Base-by-base conservation (phyloP, 495 filamentous ascomycete species). In the Achaetomiella virescens region DNA sequence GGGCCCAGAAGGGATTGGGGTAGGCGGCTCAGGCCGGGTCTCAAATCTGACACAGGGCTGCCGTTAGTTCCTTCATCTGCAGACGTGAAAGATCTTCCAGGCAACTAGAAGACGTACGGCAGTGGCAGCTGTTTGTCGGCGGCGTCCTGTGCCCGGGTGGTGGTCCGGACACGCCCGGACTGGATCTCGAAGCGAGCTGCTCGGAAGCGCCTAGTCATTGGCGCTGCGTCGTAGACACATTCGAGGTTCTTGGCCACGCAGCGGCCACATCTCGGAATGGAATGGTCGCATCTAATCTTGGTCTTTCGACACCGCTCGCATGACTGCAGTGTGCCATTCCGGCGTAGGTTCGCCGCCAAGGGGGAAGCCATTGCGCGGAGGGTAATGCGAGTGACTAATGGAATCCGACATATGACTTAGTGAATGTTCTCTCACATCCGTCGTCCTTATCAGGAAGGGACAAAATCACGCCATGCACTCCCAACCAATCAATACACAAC, bases 231-330 rank as follows among this genome's bases (percentile, higher is more conserved):
- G 27, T 55, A 55, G 18, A 48, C 44, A 17, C 53, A 55, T n/a
- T 41, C 53, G 5, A 48, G 31, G 15, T 17, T 43, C 43, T 48
- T 55, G 14, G 44, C 31, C 42, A 41, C 1, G n/a, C 53, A 55
- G 24, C 53, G 53, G 43, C 43, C 31, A 40, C 53, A 55, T 25
- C 42, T 54, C 43, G 53, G 53, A 55, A 35, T 48, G 35, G 53
- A 55, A 48, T 55, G 53, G 53, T 55, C 53, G 24, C 53, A 55
- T 55, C 48, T 55, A 44, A 55, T 27, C 44, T 55, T 55, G 10
- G 42, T 55, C 33, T 46, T 55, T 10, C 53, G 53, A 22, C 53
- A 55, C 43, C 33, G 29, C 53, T 55, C 53, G 33, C 53, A 55
- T 4, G 53, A 55, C 43, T 48, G 42, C 33, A 48, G 53, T 14